A percentile compares a stretch with the other conserved stretches of the same genome.
These are phyloP conservation scores for Strobilomyces confusus DNA, from an alignment of 768 basidiomycete species.

Conservation along the genomic window DNA sequence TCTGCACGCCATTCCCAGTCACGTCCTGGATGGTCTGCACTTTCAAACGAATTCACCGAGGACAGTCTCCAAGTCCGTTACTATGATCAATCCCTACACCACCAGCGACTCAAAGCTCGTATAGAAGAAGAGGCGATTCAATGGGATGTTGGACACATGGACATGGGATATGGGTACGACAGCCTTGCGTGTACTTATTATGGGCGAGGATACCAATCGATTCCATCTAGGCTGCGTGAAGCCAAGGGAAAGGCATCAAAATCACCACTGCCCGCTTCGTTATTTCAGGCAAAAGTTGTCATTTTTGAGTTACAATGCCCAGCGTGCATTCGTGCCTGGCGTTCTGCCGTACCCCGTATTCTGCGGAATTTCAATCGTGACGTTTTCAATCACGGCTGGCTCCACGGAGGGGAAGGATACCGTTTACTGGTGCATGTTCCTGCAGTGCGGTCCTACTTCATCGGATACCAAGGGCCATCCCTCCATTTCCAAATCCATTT, in stretches of 20 bases:
- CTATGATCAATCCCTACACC: background rate
- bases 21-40: background rate
- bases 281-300: background rate
- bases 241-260: background rate
- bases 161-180: background rate
- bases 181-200: no score
- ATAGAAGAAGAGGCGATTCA: background rate
- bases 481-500: background rate
- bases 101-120: background rate
- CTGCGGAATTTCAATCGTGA: background rate
- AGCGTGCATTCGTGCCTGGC: background rate
- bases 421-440: background rate
- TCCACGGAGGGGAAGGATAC: background rate
- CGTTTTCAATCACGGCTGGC: background rate
- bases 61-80: background rate
- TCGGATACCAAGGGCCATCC: background rate
- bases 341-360: background rate
- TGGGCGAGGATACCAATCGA: background rate
- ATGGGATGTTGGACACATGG: background rate
- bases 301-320: background rate
- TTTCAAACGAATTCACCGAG: background rate
- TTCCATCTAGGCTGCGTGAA: no score
- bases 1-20: background rate
- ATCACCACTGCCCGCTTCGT: background rate
- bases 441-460: background rate